A percentile compares a stretch with the other conserved stretches of the same genome.
These are phyloP conservation scores for Fusarium marasasianum DNA, from an alignment of 2,329 filamentous ascomycete genomes.

Conservation along the genomic window DNA sequence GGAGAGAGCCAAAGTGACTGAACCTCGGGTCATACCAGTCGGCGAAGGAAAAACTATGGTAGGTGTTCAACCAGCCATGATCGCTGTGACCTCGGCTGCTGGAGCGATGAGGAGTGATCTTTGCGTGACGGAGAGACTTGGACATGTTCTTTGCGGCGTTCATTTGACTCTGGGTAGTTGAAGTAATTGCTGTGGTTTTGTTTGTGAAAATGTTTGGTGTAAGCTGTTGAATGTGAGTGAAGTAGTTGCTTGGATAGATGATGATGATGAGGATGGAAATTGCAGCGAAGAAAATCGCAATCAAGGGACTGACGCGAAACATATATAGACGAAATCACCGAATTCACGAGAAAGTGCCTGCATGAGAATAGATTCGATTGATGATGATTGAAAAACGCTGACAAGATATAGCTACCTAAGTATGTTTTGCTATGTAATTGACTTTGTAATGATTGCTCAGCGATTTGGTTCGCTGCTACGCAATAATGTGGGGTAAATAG, in stretches of 20 bases:
- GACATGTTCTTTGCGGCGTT: conserved; percentile 62
- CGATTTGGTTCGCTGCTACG: conserved; percentile 27
- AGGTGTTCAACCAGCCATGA: conserved; percentile 88
- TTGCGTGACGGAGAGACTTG: conserved; percentile 71
- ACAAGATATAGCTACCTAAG: conserved; percentile 36
- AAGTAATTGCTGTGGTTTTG: conserved; percentile 2
- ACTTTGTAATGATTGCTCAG: conserved; percentile 40
- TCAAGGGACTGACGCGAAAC: conserved; percentile 46
- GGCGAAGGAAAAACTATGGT: conserved; percentile 88
- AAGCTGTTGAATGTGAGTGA: conserved; percentile 37
- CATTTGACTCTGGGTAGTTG: conserved; percentile 36
- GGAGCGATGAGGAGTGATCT: conserved; percentile 79
- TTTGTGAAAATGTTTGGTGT: conserved; percentile 29
- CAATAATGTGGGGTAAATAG: not conserved
- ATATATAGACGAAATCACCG: conserved; percentile 49
- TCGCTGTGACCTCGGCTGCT: conserved; percentile 77
- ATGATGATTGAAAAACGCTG: conserved; percentile 41
- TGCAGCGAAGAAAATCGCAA: conserved; percentile 50
- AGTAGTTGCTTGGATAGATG: conserved; percentile 41
- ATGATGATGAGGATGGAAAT: conserved; percentile 52
- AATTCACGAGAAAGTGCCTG: conserved; percentile 42
- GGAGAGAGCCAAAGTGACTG: conserved; percentile 76
- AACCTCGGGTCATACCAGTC: conserved; percentile 73
- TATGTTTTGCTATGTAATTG: conserved; percentile 6
- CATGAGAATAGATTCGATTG: conserved; percentile 19